Evolutionary conservation across 148 eudicot genomes (phyloP).

Genomic region (Fagopyrum tataricum): DNA sequence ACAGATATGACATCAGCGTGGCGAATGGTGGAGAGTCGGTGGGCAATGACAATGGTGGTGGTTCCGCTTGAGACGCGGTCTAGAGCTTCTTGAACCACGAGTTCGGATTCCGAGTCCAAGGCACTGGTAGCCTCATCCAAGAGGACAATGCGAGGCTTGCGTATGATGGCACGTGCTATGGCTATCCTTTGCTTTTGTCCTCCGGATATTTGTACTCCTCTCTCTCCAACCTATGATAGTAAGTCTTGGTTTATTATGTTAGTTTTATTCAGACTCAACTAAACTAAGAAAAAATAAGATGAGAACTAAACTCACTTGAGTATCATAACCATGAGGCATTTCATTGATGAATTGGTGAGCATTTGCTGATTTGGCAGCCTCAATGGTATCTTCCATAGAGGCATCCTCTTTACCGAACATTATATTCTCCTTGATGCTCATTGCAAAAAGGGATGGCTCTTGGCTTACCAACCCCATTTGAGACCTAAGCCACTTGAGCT

Average conservation of each 20-base stretch:
- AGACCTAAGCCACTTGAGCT: conserved; percentile 36
- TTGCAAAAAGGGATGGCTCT: conserved; percentile 30
- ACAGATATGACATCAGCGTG: conserved; percentile 37
- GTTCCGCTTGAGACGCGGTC: conserved; percentile 35
- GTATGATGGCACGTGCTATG: conserved; percentile 48
- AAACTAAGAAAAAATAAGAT: not conserved
- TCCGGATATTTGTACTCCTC: conserved; percentile 50
- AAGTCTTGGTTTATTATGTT: not conserved
- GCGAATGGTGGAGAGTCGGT: conserved; percentile 45
- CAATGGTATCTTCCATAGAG: conserved; percentile 19
- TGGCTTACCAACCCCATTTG: conserved; percentile 10
- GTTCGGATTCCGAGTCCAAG: conserved; percentile 41
- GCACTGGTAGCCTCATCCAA: conserved; percentile 45
- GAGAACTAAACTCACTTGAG: conserved; percentile 20
- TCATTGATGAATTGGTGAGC: conserved; percentile 32
- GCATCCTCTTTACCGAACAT: conserved; percentile 36
- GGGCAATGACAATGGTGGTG: conserved; percentile 42
- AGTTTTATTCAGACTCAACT: not conserved
- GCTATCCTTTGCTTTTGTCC: conserved; percentile 56
- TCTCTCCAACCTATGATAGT: conserved; percentile 33
- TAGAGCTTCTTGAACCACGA: conserved; percentile 41
- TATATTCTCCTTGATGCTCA: conserved; percentile 29
- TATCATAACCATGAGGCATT: conserved; percentile 30
- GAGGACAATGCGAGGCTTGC: conserved; percentile 39
- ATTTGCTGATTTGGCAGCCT: conserved; percentile 32